Evolutionary conservation across 345 rosid species (phyloP).

Genomic region (Triadica sebifera): DNA sequence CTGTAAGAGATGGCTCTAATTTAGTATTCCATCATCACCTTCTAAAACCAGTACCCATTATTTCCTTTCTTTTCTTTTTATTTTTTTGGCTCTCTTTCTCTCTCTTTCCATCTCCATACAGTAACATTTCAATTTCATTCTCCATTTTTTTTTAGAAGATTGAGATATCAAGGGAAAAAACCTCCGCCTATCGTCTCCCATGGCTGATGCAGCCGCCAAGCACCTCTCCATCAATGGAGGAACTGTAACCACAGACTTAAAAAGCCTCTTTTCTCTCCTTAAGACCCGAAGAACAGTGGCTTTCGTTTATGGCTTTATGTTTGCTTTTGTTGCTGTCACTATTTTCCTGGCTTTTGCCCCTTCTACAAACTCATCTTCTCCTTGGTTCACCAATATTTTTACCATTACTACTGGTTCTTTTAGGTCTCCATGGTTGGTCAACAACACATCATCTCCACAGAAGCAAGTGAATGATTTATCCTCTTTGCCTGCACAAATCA

Average conservation of each 20-base stretch:
- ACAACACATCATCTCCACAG: constrained; percentile 26
- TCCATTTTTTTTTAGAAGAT: neutral
- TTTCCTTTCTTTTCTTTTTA: constrained; percentile 24
- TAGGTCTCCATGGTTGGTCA: constrained; percentile 50
- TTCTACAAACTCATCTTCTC: constrained; percentile 54
- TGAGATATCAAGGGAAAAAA: neutral
- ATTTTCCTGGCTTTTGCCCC: constrained; percentile 65
- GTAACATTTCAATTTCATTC: neutral
- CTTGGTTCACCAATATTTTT: constrained; percentile 51
- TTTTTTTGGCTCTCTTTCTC: no score
- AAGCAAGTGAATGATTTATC: neutral
- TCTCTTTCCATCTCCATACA: neutral
- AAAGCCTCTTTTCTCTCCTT: constrained; percentile 40
- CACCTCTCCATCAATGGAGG: constrained; percentile 41
- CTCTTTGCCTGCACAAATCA: constrained; percentile 9
- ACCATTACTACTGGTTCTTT: constrained; percentile 30
- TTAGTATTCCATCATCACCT: neutral
- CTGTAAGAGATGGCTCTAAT: neutral
- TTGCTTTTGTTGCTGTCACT: constrained; percentile 63
- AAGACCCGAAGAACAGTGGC: constrained; percentile 53
- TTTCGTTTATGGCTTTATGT: constrained; percentile 60
- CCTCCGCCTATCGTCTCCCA: constrained; percentile 8
- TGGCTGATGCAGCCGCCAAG: constrained; percentile 63
- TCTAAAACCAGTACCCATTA: neutral
- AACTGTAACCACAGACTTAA: constrained; percentile 37